Conservation (phyloP, 805 yeast species). For the Wickerhamomyces chaumierensis region DNA sequence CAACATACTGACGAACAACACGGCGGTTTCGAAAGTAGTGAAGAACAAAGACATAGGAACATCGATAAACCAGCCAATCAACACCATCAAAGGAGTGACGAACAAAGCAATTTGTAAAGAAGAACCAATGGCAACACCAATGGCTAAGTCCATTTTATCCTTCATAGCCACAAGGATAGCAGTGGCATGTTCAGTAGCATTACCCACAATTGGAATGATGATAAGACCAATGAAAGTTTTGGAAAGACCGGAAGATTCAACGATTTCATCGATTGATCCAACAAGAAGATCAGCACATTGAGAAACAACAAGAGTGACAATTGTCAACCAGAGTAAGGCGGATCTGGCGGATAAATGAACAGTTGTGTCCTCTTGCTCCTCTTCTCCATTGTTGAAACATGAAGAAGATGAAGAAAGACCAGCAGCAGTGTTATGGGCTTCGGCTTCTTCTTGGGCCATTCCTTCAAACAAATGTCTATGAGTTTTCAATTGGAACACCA, state of each 20-base stretch:
- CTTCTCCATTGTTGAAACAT: conserved; percentile 1
- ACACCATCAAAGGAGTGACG: conserved; percentile 90
- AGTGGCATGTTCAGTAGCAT: conserved; percentile 98
- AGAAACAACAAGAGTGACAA: conserved; percentile 72
- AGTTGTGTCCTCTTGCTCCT: conserved; percentile 4
- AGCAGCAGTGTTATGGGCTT: neutral
- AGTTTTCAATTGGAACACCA: conserved; percentile 81
- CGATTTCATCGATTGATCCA: conserved; percentile 85
- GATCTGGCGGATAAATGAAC: conserved; percentile 37
- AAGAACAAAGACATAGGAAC: conserved; percentile 90
- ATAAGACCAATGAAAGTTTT: conserved; percentile 93
- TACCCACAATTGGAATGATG: conserved; percentile 92
- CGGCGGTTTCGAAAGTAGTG: conserved; percentile 88
- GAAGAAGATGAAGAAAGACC: no score
- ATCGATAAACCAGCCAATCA: conserved; percentile 85
- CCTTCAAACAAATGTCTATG: conserved; percentile 69
- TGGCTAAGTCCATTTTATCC: conserved; percentile 94
- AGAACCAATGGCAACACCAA: conserved; percentile 94
- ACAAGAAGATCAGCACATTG: conserved; percentile 90
- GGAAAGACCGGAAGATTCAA: conserved; percentile 72
- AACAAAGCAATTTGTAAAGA: conserved; percentile 91
- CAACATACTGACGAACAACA: conserved; percentile 80
- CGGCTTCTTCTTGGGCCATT: conserved; percentile 26
- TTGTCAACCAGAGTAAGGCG: conserved; percentile 41
- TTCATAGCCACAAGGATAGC: conserved; percentile 91